Evolutionary conservation across 345 rosid genomes (phyloP), one percentile per base, ranked within the genome.

Genomic region (Raphanus sativus): DNA sequence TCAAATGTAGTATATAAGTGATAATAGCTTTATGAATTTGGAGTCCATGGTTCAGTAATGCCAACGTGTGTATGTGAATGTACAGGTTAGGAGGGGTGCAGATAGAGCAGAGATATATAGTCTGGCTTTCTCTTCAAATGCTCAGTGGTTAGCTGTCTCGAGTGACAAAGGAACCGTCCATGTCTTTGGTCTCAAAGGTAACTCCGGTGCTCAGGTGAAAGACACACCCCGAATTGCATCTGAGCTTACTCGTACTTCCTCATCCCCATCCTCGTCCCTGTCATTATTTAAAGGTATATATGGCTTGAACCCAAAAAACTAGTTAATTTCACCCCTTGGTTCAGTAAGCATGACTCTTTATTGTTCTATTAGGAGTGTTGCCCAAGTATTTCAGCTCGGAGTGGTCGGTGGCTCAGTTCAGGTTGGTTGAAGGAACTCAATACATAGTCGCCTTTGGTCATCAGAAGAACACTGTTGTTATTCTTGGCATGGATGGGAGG

Each of bases 11-110:
- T 52, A 6, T 52, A 15, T 21, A 15, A 6, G 17, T 48, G 15
- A 52, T 15, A 16, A 16, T 15, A 6, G 4, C 24, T 8, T 16
- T 52, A 4, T n/a, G 3, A 2, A 9, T 50, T 50, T 50, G 55
- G 55, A 50, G 21, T 50, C 55, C 17, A 50, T 50, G 55, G 55
- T 52, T 52, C 58, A 6, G 9, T 52, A 52, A 52, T 13, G 55
- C 2, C 55, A 48, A 48, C 55, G 15, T 48, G 17, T 40, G 6
- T 48, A n/a, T 52, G 58, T 6, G 58, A 4, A 6, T 52, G 24
- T 52, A 52, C 58, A 52, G 58, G 58, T 52, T 15, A 52, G 58
- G 58, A 52, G 58, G 58, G 58, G 58, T 52, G 58, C 58, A 52
- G 58, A 52, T 52, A 52, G 58, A 52, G 58, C 58, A 16, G 58